Base-by-base conservation (phyloP, 106 monocot genomes). In the Acanthochlamys bracteata region DNA sequence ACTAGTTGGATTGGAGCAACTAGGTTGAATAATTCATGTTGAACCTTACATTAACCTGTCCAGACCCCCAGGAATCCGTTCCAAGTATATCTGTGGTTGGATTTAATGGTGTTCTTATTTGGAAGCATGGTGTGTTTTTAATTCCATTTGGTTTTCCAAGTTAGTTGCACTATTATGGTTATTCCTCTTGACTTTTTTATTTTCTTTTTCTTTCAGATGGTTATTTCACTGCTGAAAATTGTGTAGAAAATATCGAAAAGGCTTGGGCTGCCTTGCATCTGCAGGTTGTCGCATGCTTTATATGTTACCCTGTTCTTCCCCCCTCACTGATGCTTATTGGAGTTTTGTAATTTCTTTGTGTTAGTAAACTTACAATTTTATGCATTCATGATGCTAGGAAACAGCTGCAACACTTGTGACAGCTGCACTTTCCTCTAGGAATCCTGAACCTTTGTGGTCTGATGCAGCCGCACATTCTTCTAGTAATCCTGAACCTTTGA, bases 41-140 rank as follows among this genome's bases (percentile, higher is more conserved):
- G 26, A 66, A 25, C 45, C 66, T 89, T 93, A 75, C 69, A 78
- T 72, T 14, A 55, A 16, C 27, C 64, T 75, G 49, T 39, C 60
- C 78, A 93, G 93, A 89, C 42, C 86, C 89, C 41, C 86, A 86
- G 42, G 78, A 83, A 41, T 79, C 81, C 51, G 43, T 83, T 41
- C 93, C 93, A 51, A 86, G 83, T 67, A 86, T 93, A 53, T 79
- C 83, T 52, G 83, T 65, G 65, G 75, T 93, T 69, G 86, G 89
- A 72, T 74, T 64, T 41, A 89, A 89, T 73, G 93, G 93, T 55
- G 61, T 86, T 63, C 69, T 86, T 76, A 66, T 86, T 58, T 89
- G 86, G 86, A 74, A 84, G 66, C 75, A 93, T 77, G 93, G 93
- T 93, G 75, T 17, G 53, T 10, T 54, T 11, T 54, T 10, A 46